These are phyloP conservation scores for Eruca vesicaria DNA, from an alignment of 441 rosid genomes.

Conservation along the genomic window DNA sequence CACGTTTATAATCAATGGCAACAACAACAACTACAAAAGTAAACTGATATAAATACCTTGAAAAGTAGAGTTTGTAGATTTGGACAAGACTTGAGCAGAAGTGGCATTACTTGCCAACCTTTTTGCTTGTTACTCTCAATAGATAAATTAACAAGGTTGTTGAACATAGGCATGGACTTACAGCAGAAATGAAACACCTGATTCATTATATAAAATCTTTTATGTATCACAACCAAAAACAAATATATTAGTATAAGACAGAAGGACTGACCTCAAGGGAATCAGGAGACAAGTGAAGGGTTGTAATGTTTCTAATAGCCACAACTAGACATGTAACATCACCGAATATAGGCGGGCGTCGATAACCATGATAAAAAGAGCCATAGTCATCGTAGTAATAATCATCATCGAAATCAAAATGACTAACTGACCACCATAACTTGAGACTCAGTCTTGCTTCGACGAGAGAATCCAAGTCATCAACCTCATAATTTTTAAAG, in stretches of 20 bases:
- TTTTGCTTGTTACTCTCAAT: neutral
- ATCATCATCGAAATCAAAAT: neutral
- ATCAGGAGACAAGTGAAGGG: too few species aligned
- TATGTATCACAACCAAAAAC: too few species aligned
- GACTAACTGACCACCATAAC: neutral
- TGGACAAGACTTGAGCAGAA: neutral
- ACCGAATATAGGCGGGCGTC: too few species aligned
- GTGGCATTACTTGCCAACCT: too few species aligned
- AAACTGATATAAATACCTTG: neutral
- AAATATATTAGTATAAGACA: too few species aligned
- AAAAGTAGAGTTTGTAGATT: neutral
- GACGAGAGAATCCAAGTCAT: too few species aligned
- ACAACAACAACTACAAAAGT: neutral
- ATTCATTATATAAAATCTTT: neutral
- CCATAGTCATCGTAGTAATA: neutral
- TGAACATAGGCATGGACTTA: neutral
- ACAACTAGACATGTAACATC: too few species aligned
- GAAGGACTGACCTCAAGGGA: too few species aligned
- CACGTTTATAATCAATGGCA: neutral
- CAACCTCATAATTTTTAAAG: too few species aligned
- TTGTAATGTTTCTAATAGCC: too few species aligned
- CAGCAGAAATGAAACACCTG: neutral
- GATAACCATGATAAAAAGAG: too few species aligned
- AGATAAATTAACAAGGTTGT: neutral
- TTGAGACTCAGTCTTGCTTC: too few species aligned